Evolutionary conservation across 225 moss, liverwort and hornwort genomes (phyloP).

Genomic region (Pleurozium schreberi): DNA sequence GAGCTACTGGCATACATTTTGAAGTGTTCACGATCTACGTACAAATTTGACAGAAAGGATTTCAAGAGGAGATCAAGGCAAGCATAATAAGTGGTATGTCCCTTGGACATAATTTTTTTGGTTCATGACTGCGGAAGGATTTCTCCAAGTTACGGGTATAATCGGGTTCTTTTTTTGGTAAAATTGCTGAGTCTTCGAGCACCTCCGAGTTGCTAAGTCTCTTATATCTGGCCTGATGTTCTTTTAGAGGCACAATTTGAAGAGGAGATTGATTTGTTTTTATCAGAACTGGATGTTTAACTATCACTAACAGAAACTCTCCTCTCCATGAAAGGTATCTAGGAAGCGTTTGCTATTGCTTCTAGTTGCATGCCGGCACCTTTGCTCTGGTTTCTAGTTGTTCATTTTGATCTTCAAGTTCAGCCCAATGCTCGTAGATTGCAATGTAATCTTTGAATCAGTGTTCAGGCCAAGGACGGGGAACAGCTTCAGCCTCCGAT

Average conservation of each 20-base stretch:
- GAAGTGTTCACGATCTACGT: background rate
- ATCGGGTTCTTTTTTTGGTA: background rate
- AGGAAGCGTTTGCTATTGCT: too few species aligned
- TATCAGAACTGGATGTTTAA: too few species aligned
- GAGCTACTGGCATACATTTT: background rate
- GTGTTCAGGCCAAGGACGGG: too few species aligned
- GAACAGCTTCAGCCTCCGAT: too few species aligned
- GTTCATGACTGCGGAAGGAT: background rate
- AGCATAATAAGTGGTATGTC: background rate
- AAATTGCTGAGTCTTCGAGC: background rate
- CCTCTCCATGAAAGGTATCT: too few species aligned
- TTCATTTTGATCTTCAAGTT: too few species aligned
- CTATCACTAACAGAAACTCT: too few species aligned
- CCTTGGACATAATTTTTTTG: background rate
- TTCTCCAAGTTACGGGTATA: background rate
- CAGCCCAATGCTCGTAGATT: too few species aligned
- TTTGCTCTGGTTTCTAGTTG: too few species aligned
- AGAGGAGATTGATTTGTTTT: conserved; percentile 1
- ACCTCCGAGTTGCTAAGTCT: background rate
- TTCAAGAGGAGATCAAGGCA: background rate
- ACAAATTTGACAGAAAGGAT: background rate
- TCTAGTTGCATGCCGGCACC: too few species aligned
- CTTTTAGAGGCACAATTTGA: background rate
- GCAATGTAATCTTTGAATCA: too few species aligned
- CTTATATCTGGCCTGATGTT: background rate